Percentiles rank a stretch among this genome's conserved stretches.
Evolutionary conservation across 768 basidiomycete genomes (phyloP).

Genomic region (Lepiota subincarnata): DNA sequence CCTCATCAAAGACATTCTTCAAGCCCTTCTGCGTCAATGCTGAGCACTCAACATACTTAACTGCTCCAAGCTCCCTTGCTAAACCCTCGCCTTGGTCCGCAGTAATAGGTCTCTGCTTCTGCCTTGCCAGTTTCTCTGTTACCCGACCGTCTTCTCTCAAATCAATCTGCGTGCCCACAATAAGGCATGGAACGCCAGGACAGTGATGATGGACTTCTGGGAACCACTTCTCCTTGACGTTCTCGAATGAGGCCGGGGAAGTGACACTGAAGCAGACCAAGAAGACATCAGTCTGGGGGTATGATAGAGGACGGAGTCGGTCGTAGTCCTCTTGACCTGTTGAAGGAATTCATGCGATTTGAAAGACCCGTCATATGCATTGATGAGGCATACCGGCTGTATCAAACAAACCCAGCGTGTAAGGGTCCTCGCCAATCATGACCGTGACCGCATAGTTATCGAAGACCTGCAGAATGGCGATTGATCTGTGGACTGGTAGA

Average conservation of each 20-base stretch:
- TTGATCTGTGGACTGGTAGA: constrained; percentile 16
- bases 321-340: constrained; percentile 99
- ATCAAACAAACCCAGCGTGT: constrained; percentile 97
- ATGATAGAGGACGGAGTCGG: constrained; percentile 96
- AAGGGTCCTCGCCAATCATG: constrained; percentile 99
- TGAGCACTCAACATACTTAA: constrained; percentile 99
- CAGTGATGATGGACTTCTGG: constrained; percentile 99
- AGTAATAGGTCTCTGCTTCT: constrained; percentile 93
- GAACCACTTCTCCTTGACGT: constrained; percentile 99
- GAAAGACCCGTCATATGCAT: constrained; percentile 7
- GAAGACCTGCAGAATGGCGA: constrained; percentile 59
- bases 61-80: constrained; percentile 95
- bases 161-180: constrained; percentile 98
- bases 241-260: constrained; percentile 97
- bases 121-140: constrained; percentile 90
- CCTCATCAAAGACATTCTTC: constrained; percentile 99
- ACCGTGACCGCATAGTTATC: constrained; percentile 99
- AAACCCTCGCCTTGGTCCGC: constrained; percentile 89
- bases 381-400: constrained; percentile 73
- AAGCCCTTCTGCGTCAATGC: constrained; percentile 98
- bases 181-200: constrained; percentile 98
- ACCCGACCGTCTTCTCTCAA: constrained; percentile 90
- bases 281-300: constrained; percentile 99
- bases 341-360: constrained; percentile 7
- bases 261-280: constrained; percentile 99